Conservation (phyloP, 73 alveolate species). For the Stentor coeruleus region DNA sequence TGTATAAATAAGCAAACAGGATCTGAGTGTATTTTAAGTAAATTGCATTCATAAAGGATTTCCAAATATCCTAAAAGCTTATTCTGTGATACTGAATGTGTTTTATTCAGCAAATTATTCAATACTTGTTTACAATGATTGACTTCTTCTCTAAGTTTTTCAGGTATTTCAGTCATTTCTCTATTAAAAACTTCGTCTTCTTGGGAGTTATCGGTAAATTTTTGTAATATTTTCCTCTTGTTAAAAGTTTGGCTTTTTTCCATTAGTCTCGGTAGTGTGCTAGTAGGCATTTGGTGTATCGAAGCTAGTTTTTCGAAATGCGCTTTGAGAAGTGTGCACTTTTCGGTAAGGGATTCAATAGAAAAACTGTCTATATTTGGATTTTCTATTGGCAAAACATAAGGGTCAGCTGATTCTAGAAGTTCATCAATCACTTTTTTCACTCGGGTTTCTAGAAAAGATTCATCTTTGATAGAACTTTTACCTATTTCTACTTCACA, state of each 20-base stretch:
- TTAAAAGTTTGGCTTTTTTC: neutral
- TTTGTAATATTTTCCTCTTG: neutral
- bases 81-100: neutral
- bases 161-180: neutral
- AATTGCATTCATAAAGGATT: neutral
- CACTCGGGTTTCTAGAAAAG: neutral
- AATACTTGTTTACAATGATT: neutral
- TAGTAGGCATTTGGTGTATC: neutral
- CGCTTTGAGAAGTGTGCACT: neutral
- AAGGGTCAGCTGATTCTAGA: neutral
- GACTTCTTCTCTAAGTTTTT: neutral
- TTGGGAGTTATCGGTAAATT: neutral
- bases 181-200: neutral
- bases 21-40: neutral
- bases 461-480: neutral
- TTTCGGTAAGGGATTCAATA: neutral
- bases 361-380: too few species aligned
- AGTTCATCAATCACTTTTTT: neutral
- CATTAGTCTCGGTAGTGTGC: neutral
- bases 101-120: neutral
- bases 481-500: neutral
- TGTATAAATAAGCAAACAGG: neutral
- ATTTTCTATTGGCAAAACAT: too few species aligned
- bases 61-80: neutral
- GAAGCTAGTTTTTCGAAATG: neutral